phyloP scores from a whole-genome alignment of 768 basidiomycete genomes.

The Lactarius sanguifluus region DNA sequence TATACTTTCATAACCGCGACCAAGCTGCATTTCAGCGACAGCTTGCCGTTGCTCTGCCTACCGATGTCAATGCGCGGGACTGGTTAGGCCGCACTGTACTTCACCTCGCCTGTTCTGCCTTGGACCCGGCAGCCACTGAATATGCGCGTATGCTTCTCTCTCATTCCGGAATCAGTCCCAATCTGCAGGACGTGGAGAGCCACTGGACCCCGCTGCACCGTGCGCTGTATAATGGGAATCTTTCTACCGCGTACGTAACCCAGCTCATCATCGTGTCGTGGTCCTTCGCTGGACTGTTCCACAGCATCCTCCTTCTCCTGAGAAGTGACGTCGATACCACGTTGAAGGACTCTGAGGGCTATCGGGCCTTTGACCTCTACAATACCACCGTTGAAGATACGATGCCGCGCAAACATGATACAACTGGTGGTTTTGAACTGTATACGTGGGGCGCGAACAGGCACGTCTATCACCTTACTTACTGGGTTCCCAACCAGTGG shows the following conservation, averaged over 20 bases:
- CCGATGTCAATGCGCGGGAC: slow-evolving; percentile 73
- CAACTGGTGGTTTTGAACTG: slow-evolving; percentile 50
- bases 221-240: slow-evolving; percentile 77
- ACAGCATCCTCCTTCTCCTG: slow-evolving; percentile 71
- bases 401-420: slow-evolving; percentile 14
- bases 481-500: neutral
- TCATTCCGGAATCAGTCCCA: slow-evolving; percentile 76
- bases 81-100: slow-evolving; percentile 72
- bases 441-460: slow-evolving; percentile 85
- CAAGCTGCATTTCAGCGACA: slow-evolving; percentile 76
- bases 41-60: slow-evolving; percentile 40
- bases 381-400: slow-evolving; percentile 44
- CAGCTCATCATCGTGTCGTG: neutral
- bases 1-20: slow-evolving; percentile 65
- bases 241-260: slow-evolving; percentile 60
- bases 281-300: neutral
- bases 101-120: slow-evolving; percentile 73
- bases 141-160: slow-evolving; percentile 76
- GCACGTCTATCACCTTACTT: neutral
- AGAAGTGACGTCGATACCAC: slow-evolving; percentile 68
- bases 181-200: slow-evolving; percentile 76
- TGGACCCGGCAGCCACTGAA: slow-evolving; percentile 52
- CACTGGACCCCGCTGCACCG: slow-evolving; percentile 92
- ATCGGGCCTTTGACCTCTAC: slow-evolving; percentile 90
- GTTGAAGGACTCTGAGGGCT: slow-evolving; percentile 82